Evolutionary conservation across 352 stramenopile species (phyloP).

Genomic region (Pythium volutum): DNA sequence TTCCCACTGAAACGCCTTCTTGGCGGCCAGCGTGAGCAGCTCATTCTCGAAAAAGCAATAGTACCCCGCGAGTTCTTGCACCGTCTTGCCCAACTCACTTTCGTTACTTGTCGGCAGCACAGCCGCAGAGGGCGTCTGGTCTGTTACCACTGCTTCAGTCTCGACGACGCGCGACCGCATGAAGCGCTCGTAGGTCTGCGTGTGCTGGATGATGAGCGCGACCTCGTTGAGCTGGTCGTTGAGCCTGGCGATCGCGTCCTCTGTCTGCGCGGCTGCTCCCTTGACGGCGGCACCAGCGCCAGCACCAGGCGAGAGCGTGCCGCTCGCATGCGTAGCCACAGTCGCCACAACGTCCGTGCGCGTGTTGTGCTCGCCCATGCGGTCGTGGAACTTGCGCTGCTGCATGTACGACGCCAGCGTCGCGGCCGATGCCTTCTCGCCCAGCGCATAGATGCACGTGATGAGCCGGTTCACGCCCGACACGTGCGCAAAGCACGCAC

Average conservation of each 20-base stretch:
- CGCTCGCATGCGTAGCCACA: neutral
- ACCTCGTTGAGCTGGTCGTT: constrained; percentile 88
- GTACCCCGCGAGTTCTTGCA: constrained; percentile 81
- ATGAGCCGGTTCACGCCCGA: constrained; percentile 52
- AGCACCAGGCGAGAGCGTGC: neutral
- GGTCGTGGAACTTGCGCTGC: constrained; percentile 68
- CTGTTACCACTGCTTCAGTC: neutral
- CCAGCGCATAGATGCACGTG: constrained; percentile 48
- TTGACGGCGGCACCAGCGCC: constrained; percentile 5
- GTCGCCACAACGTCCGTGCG: constrained; percentile 16
- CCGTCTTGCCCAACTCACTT: constrained; percentile 74
- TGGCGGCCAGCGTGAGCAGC: constrained; percentile 65
- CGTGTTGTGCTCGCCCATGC: constrained; percentile 34
- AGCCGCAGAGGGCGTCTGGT: neutral
- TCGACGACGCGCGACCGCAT: constrained; percentile 65
- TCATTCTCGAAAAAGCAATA: constrained; percentile 89
- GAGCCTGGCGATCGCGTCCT: constrained; percentile 65
- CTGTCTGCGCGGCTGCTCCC: constrained; percentile 23
- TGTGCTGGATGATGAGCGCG: constrained; percentile 83
- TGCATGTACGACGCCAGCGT: constrained; percentile 70
- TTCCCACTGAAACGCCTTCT: constrained; percentile 86
- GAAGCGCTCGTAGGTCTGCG: constrained; percentile 87
- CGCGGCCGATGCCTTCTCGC: constrained; percentile 52
- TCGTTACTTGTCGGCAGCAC: constrained; percentile 57
- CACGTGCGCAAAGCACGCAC: constrained; percentile 52